Evolutionary conservation across 73 alveolate genomes (phyloP).

Genomic region (Paramecium bursaria): DNA sequence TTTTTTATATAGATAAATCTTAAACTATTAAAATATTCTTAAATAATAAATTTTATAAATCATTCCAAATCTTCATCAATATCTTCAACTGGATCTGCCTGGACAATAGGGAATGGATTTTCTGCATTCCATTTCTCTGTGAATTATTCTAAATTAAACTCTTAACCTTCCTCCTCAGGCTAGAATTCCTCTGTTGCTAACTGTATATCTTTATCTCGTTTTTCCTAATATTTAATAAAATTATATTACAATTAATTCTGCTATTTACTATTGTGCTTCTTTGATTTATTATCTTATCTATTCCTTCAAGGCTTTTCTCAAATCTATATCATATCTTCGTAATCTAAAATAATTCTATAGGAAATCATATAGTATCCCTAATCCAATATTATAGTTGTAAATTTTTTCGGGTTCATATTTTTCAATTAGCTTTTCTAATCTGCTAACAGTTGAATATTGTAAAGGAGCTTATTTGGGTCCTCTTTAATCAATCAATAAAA

Average conservation of each 20-base stretch:
- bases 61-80: slow-evolving; percentile 51
- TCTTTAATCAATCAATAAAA: background rate
- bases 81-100: slow-evolving; percentile 29
- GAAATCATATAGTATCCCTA: background rate
- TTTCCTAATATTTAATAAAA: background rate
- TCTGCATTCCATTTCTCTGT: slow-evolving; percentile 47
- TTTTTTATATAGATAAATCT: too few relatives aligned
- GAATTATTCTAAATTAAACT: slow-evolving; percentile 12
- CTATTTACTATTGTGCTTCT: background rate
- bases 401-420: slow-evolving; percentile 22
- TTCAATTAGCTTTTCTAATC: slow-evolving; percentile 27
- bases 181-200: slow-evolving; percentile 1
- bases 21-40: too few relatives aligned
- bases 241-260: too few relatives aligned
- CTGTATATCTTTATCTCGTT: slow-evolving; percentile 26
- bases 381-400: slow-evolving; percentile 15
- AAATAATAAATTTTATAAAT: too few relatives aligned
- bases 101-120: slow-evolving; percentile 3
- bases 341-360: background rate
- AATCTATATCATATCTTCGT: slow-evolving; percentile 33
- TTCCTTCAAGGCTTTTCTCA: background rate
- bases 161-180: slow-evolving; percentile 53
- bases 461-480: slow-evolving; percentile 33
- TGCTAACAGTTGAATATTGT: slow-evolving; percentile 2
- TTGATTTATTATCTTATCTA: background rate